phyloP scores from a whole-genome alignment of 2,329 filamentous ascomycete genomes.

The Xylariaceae sp. region DNA sequence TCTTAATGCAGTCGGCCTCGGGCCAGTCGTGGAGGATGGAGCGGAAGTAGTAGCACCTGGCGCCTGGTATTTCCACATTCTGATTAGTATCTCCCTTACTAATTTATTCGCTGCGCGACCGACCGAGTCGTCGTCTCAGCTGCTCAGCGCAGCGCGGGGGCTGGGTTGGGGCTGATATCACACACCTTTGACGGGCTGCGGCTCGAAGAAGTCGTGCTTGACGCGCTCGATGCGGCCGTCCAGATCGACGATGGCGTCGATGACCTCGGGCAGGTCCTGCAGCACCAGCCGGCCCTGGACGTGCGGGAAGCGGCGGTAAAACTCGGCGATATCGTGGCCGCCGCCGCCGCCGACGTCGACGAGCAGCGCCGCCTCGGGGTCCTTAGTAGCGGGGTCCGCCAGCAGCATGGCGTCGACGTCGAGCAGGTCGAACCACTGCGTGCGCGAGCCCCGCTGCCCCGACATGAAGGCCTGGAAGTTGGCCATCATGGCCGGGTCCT shows the following conservation, averaged over 20 bases:
- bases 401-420: constrained; percentile 9
- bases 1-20: constrained; percentile 18
- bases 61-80: too few relatives aligned
- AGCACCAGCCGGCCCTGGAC: constrained; percentile 13
- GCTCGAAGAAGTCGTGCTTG: constrained; percentile 8
- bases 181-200: constrained; percentile 9
- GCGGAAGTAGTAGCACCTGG: constrained; percentile 22
- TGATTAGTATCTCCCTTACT: too few relatives aligned
- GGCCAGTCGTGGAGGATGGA: constrained; percentile 28
- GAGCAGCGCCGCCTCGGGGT: constrained; percentile 8
- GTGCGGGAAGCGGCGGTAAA: constrained; percentile 9
- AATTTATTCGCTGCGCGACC: too few relatives aligned
- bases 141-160: too few relatives aligned
- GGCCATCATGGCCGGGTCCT: constrained; percentile 6
- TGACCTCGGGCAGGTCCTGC: constrained; percentile 14
- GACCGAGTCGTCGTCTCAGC: too few relatives aligned
- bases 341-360: constrained; percentile 17
- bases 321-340: constrained; percentile 15
- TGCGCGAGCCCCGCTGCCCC: constrained; percentile 10
- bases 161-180: too few relatives aligned
- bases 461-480: constrained; percentile 14
- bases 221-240: constrained; percentile 6
- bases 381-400: constrained; percentile 3
- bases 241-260: constrained; percentile 17
- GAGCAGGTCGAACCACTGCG: constrained; percentile 12